Evolutionary conservation across 441 rosid genomes (phyloP).

Genomic region (Populus hybrid): DNA sequence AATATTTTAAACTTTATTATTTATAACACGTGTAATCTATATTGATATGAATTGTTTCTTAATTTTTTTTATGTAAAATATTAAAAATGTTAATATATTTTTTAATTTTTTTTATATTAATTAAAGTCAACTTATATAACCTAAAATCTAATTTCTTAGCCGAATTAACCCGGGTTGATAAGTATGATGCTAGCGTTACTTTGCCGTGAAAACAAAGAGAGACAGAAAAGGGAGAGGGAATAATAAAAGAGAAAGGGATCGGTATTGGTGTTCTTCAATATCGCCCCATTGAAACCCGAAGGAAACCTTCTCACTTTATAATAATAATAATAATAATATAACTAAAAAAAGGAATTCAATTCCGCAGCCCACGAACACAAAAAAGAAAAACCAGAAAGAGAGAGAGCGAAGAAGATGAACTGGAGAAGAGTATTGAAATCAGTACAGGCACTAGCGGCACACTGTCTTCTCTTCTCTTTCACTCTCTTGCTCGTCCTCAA

Average conservation of each 20-base stretch:
- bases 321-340: too few relatives aligned
- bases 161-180: too few relatives aligned
- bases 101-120: too few relatives aligned
- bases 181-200: background rate
- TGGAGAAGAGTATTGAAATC: constrained; percentile 90
- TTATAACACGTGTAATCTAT: too few relatives aligned
- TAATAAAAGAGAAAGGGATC: background rate
- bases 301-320: background rate
- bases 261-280: background rate
- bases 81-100: too few relatives aligned
- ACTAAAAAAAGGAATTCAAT: background rate
- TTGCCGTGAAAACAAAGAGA: background rate
- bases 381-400: background rate
- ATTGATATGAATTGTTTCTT: too few relatives aligned
- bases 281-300: background rate
- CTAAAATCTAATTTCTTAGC: too few relatives aligned
- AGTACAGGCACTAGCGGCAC: constrained; percentile 79
- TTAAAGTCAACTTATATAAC: too few relatives aligned
- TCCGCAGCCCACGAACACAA: background rate
- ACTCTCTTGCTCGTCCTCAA: constrained; percentile 78
- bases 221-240: background rate
- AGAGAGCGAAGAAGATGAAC: constrained; percentile 44
- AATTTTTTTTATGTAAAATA: too few relatives aligned
- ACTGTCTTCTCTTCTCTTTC: constrained; percentile 63
- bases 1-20: too few relatives aligned